These are phyloP conservation scores for Pythium utonaiense DNA, from an alignment of 352 stramenopile genomes.

Conservation along the genomic window DNA sequence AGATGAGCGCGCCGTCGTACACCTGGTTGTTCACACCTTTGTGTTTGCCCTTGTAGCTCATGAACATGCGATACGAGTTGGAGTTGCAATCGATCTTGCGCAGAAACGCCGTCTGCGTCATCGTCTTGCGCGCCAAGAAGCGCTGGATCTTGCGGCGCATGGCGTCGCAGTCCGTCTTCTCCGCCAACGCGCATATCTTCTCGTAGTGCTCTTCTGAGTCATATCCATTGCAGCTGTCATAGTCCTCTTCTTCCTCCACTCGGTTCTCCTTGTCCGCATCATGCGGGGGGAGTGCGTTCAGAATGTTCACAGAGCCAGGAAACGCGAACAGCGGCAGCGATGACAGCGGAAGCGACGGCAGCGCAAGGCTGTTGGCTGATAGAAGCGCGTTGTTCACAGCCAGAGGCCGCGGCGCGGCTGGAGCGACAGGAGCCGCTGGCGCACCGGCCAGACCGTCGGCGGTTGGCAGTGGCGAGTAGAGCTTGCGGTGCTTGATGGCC, in stretches of 20 bases:
- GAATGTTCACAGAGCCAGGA: slow-evolving; percentile 15
- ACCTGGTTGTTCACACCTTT: slow-evolving; percentile 36
- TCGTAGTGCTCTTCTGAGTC: slow-evolving; percentile 7
- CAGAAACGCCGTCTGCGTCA: slow-evolving; percentile 47
- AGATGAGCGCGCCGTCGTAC: slow-evolving; percentile 34
- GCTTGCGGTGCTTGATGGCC: slow-evolving; percentile 1
- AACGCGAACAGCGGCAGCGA: slow-evolving; percentile 8
- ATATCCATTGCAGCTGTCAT: slow-evolving; percentile 10
- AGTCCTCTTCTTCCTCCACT: background rate
- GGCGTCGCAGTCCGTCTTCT: slow-evolving; percentile 42
- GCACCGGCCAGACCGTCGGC: background rate
- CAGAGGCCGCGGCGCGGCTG: background rate
- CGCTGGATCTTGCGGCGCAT: slow-evolving; percentile 43
- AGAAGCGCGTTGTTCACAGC: no score
- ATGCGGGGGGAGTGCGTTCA: slow-evolving; percentile 1
- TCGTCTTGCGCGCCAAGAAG: slow-evolving; percentile 47
- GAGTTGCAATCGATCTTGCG: slow-evolving; percentile 37
- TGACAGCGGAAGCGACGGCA: no score
- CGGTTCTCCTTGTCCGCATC: slow-evolving; percentile 5
- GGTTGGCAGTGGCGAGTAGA: background rate
- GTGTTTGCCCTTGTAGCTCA: slow-evolving; percentile 47
- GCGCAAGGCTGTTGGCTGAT: no score
- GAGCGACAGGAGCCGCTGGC: background rate
- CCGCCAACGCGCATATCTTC: slow-evolving; percentile 8
- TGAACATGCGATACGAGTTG: slow-evolving; percentile 51